These are phyloP conservation scores for Nicotiana rustica DNA, from an alignment of 305 asterid species.

Conservation along the genomic window DNA sequence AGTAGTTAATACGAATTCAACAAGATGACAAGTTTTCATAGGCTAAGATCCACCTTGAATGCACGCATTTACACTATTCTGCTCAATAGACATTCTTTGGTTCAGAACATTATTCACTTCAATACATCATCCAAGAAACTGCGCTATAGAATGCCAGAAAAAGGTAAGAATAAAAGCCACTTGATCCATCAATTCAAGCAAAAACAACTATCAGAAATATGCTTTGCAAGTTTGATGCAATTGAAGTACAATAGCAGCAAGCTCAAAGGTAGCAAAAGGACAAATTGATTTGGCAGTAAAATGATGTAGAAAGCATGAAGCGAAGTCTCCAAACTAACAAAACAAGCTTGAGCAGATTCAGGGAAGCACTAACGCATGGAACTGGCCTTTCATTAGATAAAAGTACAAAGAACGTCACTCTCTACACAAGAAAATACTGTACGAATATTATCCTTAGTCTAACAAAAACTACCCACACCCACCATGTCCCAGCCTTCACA, in stretches of 20 bases:
- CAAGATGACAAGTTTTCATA: neutral
- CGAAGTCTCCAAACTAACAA: neutral
- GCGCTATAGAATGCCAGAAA: neutral
- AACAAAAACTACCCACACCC: conserved; percentile 16
- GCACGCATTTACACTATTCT: neutral
- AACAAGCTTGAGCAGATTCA: neutral
- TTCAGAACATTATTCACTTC: conserved; percentile 11
- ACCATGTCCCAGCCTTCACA: conserved; percentile 27
- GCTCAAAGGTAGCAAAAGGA: conserved; percentile 12
- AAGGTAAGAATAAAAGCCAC: neutral
- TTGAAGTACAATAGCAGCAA: conserved; percentile 21
- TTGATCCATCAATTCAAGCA: neutral
- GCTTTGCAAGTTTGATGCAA: neutral
- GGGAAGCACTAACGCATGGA: neutral
- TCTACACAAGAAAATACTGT: conserved; percentile 31
- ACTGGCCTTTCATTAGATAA: conserved; percentile 21
- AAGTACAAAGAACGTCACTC: conserved; percentile 25
- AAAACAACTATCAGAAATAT: neutral
- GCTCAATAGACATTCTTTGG: conserved; percentile 19
- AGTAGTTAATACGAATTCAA: neutral
- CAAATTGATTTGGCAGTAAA: conserved; percentile 1
- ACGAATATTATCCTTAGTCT: conserved; percentile 26
- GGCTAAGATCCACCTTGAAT: neutral
- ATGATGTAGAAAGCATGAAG: conserved; percentile 18
- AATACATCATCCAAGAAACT: conserved; percentile 12